Evolutionary conservation across 202 grass and related monocot genomes (phyloP), one percentile per base, ranked within the genome.

Genomic region (Brachypodium distachyon): DNA sequence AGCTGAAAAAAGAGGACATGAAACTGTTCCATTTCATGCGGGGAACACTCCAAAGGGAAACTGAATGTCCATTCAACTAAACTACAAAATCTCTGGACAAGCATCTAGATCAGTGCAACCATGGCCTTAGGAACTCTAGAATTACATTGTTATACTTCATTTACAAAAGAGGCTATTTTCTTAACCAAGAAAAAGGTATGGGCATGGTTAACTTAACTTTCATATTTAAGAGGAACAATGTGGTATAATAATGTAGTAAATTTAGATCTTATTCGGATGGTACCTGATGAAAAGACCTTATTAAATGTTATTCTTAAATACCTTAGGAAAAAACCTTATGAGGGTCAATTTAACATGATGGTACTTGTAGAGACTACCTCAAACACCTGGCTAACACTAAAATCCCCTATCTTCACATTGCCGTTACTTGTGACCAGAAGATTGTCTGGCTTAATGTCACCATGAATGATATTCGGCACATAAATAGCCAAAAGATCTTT

Each of bases 381-480:
- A 87, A 92, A 98, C 73, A 84, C 66, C 73, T 98, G 91, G 72
- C 95, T 98, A 43, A 94, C 91, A 80, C 89, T 88, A 77, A 98
- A 98, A 88, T 98, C 89, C 61, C 95, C 87, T 77, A 98, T 98
- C 80, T 92, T 94, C 80, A 98, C 89, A 63, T 74, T 84, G 72
- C 89, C 82, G 2, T 85, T 70, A 70, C 64, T 82, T 61, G 91
- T 90, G 34, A 92, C 89, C 86, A 98, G 87, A 33, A 98, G 82
- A 74, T 94, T 98, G 55, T 98, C 95, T 9, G 91, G 95, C 65
- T 94, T 94, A 54, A 98, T 90, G 81, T 94, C 95, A 75, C 91
- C 84, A 58, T 98, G 95, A 49, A 94, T 89, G 63, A 98, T 86
- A 33, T 92, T 91, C 91, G 92, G 87, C 50, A 69, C 52, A 22